Conservation (phyloP, 352 stramenopile species). For the Aphanomyces euteiches region DNA sequence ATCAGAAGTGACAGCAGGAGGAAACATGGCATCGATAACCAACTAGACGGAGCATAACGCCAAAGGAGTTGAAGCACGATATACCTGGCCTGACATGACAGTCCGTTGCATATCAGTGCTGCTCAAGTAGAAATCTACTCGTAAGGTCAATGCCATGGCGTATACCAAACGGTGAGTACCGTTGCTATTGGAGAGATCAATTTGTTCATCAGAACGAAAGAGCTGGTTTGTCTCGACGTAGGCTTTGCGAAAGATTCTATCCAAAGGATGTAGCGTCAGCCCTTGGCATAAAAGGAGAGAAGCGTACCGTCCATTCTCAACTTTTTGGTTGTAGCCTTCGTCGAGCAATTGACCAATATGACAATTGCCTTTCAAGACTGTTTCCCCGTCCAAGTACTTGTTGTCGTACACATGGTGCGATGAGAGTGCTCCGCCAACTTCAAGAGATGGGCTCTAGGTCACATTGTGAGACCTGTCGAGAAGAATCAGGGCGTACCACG, state of each 20-base stretch:
- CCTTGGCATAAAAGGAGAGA: not conserved
- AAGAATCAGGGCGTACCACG: not conserved
- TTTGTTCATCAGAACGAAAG: not conserved
- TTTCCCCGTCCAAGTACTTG: conserved; percentile 14
- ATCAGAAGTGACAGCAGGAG: not conserved
- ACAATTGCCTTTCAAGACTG: conserved; percentile 15
- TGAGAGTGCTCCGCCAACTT: not conserved
- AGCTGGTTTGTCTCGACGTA: conserved; percentile 15
- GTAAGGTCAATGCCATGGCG: not conserved
- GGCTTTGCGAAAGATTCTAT: conserved; percentile 6
- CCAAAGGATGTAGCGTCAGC: not conserved
- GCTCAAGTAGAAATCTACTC: conserved; percentile 24
- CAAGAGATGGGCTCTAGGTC: not conserved
- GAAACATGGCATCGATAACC: conserved; percentile 27
- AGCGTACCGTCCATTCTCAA: conserved; percentile 12
- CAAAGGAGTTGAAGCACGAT: not conserved
- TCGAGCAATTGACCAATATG: conserved; percentile 24
- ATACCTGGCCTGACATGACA: conserved; percentile 23
- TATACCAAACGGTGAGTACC: conserved; percentile 8
- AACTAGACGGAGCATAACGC: not conserved
- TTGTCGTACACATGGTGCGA: conserved; percentile 9
- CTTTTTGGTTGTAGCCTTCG: conserved; percentile 20
- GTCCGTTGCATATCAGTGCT: conserved; percentile 25
- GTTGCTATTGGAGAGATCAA: conserved; percentile 5
- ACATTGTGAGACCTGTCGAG: not conserved